These are phyloP conservation scores for Parmelia sp. DNA, from an alignment of 495 filamentous ascomycete genomes.

Conservation along the genomic window DNA sequence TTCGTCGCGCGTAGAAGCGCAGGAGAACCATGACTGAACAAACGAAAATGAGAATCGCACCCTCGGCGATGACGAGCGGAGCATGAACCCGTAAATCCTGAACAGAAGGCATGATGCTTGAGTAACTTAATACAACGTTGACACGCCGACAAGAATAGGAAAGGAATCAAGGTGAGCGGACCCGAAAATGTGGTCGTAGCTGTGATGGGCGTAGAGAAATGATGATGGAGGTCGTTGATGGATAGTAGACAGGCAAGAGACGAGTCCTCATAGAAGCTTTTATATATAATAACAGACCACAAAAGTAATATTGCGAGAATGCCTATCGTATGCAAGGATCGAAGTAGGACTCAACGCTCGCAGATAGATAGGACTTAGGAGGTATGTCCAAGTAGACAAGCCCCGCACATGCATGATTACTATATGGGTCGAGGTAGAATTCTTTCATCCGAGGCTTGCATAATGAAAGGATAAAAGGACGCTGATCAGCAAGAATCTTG, in stretches of 20 bases:
- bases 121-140: background rate
- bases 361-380: background rate
- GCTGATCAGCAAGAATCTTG: no score
- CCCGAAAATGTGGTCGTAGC: background rate
- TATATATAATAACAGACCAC: no score
- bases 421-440: no score
- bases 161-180: background rate
- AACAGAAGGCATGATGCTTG: slow-evolving; percentile 2
- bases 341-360: background rate
- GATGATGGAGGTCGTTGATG: no score
- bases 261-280: background rate
- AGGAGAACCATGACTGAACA: slow-evolving; percentile 13
- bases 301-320: background rate
- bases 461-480: no score
- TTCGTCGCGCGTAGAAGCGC: slow-evolving; percentile 12
- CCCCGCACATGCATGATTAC: background rate
- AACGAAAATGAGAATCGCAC: slow-evolving; percentile 8
- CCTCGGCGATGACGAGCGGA: slow-evolving; percentile 11
- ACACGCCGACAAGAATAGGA: background rate
- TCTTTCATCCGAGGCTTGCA: no score
- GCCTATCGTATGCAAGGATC: background rate
- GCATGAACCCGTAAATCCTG: slow-evolving; percentile 12
- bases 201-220: background rate
- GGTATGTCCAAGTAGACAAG: background rate
- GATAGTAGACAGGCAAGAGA: no score